phyloP scores from a whole-genome alignment of 2,329 filamentous ascomycete genomes.

The Trichophaea hybrida region DNA sequence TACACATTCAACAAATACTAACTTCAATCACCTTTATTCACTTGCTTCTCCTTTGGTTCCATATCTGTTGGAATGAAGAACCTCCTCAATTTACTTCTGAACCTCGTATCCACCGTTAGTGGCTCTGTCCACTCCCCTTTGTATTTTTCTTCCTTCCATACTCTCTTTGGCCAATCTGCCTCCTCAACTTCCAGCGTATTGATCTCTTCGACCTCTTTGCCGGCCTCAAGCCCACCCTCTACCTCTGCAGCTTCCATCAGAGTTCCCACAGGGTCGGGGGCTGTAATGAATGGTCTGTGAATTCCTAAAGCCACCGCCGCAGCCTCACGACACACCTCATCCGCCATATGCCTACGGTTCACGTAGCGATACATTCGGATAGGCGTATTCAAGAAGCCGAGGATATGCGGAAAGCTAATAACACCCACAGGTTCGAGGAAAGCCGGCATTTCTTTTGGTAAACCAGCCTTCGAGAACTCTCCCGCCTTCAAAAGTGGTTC shows the following conservation, averaged over 20 bases:
- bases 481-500: conserved; percentile 51
- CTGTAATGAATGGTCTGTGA: conserved; percentile 35
- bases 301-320: conserved; percentile 63
- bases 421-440: conserved; percentile 59
- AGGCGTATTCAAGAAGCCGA: conserved; percentile 84
- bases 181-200: conserved; percentile 15
- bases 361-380: conserved; percentile 77
- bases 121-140: not conserved
- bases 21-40: not conserved
- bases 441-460: conserved; percentile 52
- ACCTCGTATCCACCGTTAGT: conserved; percentile 1
- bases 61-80: conserved; percentile 1
- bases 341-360: conserved; percentile 69
- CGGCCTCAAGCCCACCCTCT: conserved; percentile 4
- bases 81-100: not conserved
- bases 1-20: not conserved
- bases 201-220: conserved; percentile 9
- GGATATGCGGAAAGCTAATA: conserved; percentile 71
- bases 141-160: conserved; percentile 15
- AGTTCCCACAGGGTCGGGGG: conserved; percentile 6
- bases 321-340: conserved; percentile 73
- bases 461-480: conserved; percentile 52
- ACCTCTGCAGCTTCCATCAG: conserved; percentile 2
- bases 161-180: conserved; percentile 19
- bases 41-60: not conserved